phyloP scores from a whole-genome alignment of 805 yeast genomes.

The Ogataea neopini region DNA sequence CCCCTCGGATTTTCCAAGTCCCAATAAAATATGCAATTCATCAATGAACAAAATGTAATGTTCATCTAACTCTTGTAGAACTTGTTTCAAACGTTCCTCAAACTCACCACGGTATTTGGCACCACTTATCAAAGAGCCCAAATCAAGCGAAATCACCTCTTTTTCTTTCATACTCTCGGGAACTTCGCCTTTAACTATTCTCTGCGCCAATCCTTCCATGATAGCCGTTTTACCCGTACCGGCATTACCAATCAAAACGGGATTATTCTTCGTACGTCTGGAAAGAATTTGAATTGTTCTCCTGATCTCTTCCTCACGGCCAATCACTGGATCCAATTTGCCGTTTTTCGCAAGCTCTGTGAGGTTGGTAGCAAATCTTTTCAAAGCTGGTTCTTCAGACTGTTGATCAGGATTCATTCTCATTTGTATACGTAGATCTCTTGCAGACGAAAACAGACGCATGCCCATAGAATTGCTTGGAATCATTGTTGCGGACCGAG shows the following conservation, averaged over 20 bases:
- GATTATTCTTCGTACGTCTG: constrained; percentile 92
- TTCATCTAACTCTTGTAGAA: constrained; percentile 80
- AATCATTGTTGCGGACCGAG: background rate
- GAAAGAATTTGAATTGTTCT: constrained; percentile 91
- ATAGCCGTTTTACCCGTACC: constrained; percentile 98
- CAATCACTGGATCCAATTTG: constrained; percentile 93
- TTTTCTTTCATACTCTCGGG: constrained; percentile 93
- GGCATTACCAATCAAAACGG: constrained; percentile 92
- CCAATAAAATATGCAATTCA: constrained; percentile 86
- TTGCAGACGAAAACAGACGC: constrained; percentile 19
- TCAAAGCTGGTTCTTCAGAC: constrained; percentile 71
- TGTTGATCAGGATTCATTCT: constrained; percentile 35
- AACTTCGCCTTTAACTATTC: constrained; percentile 88
- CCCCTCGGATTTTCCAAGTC: constrained; percentile 92
- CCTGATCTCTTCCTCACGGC: constrained; percentile 92
- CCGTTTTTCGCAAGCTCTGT: constrained; percentile 88
- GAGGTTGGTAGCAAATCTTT: constrained; percentile 81
- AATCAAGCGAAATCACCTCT: constrained; percentile 77
- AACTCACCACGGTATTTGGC: constrained; percentile 96
- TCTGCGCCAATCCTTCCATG: constrained; percentile 94
- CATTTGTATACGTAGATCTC: constrained; percentile 24
- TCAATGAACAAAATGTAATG: constrained; percentile 81
- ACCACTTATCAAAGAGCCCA: constrained; percentile 89
- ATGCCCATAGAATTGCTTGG: background rate
- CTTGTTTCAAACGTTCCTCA: constrained; percentile 82